Evolutionary conservation across 805 yeast species (phyloP).

Genomic region (Middelhovenomyces tepae): DNA sequence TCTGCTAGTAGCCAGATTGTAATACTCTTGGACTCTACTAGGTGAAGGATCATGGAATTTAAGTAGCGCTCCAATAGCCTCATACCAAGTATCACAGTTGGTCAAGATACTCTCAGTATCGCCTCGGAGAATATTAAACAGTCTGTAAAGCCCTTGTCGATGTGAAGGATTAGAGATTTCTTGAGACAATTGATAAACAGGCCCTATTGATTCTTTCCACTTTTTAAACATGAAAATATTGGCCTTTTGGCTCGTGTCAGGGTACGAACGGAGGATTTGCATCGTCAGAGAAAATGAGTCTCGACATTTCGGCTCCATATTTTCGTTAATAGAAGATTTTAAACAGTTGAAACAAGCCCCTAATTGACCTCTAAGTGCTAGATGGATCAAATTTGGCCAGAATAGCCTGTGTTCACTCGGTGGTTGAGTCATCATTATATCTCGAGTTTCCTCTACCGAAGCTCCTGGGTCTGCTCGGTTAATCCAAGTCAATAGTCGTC

Average conservation of each 20-base stretch:
- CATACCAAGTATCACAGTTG: conserved; percentile 24
- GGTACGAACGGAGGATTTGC: conserved; percentile 19
- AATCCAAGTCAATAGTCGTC: conserved; percentile 17
- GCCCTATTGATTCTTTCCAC: conserved; percentile 22
- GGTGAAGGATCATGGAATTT: conserved; percentile 24
- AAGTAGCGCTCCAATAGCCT: conserved; percentile 23
- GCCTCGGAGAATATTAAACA: conserved; percentile 23
- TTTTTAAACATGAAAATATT: conserved; percentile 14
- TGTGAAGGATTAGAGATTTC: conserved; percentile 14
- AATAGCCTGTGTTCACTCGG: conserved; percentile 13
- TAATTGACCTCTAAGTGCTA: conserved; percentile 13
- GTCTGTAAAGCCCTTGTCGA: conserved; percentile 15
- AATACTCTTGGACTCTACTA: conserved; percentile 22
- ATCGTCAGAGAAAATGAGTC: conserved; percentile 13
- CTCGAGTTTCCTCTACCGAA: conserved; percentile 12
- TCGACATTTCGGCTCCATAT: conserved; percentile 4
- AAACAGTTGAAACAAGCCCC: conserved; percentile 10
- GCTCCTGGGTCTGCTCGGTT: conserved; percentile 16
- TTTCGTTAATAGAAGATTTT: conserved; percentile 2
- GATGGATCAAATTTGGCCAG: conserved; percentile 13
- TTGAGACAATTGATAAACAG: conserved; percentile 13
- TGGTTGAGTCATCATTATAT: conserved; percentile 12
- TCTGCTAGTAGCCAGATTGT: conserved; percentile 12
- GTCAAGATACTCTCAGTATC: conserved; percentile 20
- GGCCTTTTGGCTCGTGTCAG: conserved; percentile 16